A percentile compares a stretch with the other conserved stretches of the same genome.
Conservation (phyloP, 257 asterid species). For the Cruciata laevipes region DNA sequence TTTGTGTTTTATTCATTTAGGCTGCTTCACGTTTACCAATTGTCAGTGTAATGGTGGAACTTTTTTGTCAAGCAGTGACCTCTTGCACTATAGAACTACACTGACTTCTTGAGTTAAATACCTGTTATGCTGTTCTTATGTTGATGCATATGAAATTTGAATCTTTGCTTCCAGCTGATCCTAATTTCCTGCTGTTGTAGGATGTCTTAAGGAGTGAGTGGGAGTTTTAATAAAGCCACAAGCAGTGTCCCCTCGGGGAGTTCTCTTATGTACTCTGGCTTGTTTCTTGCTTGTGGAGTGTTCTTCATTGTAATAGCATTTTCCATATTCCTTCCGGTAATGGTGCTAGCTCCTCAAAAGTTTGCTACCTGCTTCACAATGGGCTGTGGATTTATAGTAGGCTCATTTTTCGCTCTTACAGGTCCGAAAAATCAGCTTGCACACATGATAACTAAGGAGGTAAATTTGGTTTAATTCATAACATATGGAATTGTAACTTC, state of each 20-base stretch:
- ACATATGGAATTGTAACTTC: neutral
- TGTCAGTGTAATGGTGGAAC: neutral
- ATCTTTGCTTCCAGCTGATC: neutral
- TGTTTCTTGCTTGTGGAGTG: conserved; percentile 68
- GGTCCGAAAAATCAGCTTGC: conserved; percentile 72
- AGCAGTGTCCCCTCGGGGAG: conserved; percentile 70
- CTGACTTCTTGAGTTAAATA: neutral
- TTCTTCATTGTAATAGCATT: conserved; percentile 71
- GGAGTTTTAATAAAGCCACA: conserved; percentile 66
- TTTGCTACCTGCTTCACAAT: conserved; percentile 86
- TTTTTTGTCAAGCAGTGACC: neutral
- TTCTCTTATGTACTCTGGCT: conserved; percentile 60
- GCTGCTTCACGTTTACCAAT: too few relatives aligned
- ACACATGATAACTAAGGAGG: conserved; percentile 89
- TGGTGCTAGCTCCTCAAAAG: conserved; percentile 87
- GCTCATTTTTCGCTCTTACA: conserved; percentile 77
- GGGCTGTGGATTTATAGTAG: conserved; percentile 76
- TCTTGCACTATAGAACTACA: neutral
- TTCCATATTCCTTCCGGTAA: conserved; percentile 84
- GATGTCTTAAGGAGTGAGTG: conserved; percentile 67
- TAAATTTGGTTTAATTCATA: conserved; percentile 8
- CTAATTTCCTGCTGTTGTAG: conserved; percentile 20
- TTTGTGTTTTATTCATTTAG: neutral
- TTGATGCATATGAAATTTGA: neutral
- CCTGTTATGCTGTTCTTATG: neutral